Evolutionary conservation across 106 monocot genomes (phyloP).

Genomic region (Dendrobium chrysotoxum): DNA sequence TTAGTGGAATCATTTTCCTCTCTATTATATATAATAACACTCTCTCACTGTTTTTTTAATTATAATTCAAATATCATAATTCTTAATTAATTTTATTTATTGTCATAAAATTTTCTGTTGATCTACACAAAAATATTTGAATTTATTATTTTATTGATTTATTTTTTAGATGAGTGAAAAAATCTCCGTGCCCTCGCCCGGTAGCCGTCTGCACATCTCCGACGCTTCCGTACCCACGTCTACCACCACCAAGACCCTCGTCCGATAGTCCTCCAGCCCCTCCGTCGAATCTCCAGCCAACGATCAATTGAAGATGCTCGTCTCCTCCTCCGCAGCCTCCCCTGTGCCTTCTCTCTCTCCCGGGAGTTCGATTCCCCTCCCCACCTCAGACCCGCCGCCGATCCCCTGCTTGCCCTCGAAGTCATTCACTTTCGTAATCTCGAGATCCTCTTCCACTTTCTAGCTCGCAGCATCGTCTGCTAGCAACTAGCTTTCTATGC

Average conservation of each 20-base stretch:
- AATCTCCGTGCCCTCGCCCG: no score
- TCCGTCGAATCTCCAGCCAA: constrained; percentile 23
- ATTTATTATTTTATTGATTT: no score
- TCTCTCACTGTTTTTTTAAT: no score
- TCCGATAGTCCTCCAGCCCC: neutral
- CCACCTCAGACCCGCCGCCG: constrained; percentile 46
- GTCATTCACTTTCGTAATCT: constrained; percentile 38
- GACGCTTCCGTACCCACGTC: neutral
- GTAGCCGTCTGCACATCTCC: no score
- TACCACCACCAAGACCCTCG: constrained; percentile 13
- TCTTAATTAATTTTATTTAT: no score
- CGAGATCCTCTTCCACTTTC: constrained; percentile 68
- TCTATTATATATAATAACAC: no score
- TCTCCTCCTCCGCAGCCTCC: neutral
- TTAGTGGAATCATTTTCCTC: no score
- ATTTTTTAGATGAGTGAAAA: no score
- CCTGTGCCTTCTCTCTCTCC: neutral
- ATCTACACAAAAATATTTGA: no score
- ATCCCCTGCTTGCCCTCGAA: constrained; percentile 44
- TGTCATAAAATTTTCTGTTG: no score
- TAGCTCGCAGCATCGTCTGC: constrained; percentile 71
- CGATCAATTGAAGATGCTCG: neutral
- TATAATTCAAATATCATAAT: no score
- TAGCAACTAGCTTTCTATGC: constrained; percentile 82
- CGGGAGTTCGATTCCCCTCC: constrained; percentile 38